Percentiles rank a stretch among this genome's conserved stretches.
Conservation (phyloP, 225 moss, liverwort and hornwort species). For the Bryoerythrophyllum caledonicum region DNA sequence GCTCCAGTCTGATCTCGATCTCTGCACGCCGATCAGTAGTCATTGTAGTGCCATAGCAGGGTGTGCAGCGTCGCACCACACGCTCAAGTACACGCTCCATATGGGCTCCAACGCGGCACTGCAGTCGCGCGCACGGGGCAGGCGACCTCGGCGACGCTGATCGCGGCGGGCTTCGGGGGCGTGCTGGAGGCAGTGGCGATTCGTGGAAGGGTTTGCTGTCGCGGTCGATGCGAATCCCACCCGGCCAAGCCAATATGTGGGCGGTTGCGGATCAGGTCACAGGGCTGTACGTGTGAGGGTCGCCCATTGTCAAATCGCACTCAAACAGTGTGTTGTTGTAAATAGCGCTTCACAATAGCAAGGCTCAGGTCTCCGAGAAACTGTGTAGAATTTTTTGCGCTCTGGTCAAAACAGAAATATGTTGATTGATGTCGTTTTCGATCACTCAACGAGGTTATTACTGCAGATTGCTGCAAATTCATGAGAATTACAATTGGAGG, state of each 20-base stretch:
- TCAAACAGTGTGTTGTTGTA: constrained; percentile 18
- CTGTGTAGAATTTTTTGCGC: no score
- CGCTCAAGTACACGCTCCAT: no score
- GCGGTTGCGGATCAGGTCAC: constrained; percentile 82
- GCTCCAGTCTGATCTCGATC: no score
- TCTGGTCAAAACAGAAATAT: neutral
- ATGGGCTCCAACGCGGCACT: constrained; percentile 81
- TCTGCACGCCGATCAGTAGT: no score
- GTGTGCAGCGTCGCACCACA: constrained; percentile 81
- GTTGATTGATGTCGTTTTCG: neutral
- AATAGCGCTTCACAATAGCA: no score
- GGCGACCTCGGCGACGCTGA: no score
- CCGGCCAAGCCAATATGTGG: constrained; percentile 94
- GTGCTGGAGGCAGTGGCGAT: no score
- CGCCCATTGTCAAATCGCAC: neutral
- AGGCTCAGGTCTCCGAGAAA: neutral
- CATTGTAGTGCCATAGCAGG: no score
- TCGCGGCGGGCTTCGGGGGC: no score
- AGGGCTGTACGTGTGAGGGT: constrained; percentile 44
- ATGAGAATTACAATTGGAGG: constrained; percentile 1
- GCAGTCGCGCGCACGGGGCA: constrained; percentile 37
- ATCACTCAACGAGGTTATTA: no score
- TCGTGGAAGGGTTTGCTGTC: constrained; percentile 89
- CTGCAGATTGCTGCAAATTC: neutral
- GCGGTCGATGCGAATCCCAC: constrained; percentile 79